Conservation (phyloP, 139 green algal genomes). For the Spirogloea muscicola region DNA sequence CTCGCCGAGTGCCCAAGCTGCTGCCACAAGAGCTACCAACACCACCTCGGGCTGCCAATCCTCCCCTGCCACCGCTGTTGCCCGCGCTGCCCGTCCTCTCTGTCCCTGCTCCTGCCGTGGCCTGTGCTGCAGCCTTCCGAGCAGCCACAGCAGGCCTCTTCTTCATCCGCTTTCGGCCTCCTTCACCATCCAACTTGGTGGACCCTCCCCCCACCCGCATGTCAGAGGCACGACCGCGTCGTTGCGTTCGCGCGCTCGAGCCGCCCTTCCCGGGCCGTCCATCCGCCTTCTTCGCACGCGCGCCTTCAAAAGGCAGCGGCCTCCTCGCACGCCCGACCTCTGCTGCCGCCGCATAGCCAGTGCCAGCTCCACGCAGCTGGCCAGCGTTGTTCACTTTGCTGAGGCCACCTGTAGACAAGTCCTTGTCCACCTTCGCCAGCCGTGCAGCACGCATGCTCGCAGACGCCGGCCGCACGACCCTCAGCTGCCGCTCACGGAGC, state of each 20-base stretch:
- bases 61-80: too few relatives aligned
- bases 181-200: background rate
- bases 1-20: too few relatives aligned
- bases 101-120: too few relatives aligned
- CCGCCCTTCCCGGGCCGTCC: background rate
- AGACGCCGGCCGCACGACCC: background rate
- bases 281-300: background rate
- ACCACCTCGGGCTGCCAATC: too few relatives aligned
- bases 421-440: too few relatives aligned
- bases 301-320: background rate
- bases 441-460: too few relatives aligned
- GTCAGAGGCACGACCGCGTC: background rate
- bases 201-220: background rate
- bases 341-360: too few relatives aligned
- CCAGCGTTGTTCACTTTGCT: too few relatives aligned
- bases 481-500: background rate
- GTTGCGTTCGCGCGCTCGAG: background rate
- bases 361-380: too few relatives aligned
- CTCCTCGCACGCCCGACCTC: background rate
- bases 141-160: conserved; percentile 15
- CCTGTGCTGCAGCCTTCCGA: conserved; percentile 4
- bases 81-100: too few relatives aligned
- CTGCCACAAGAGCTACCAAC: too few relatives aligned
- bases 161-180: background rate
- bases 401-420: too few relatives aligned